Base-by-base conservation (phyloP, 2,329 filamentous ascomycete genomes). In the Sporothrix globosa region DNA sequence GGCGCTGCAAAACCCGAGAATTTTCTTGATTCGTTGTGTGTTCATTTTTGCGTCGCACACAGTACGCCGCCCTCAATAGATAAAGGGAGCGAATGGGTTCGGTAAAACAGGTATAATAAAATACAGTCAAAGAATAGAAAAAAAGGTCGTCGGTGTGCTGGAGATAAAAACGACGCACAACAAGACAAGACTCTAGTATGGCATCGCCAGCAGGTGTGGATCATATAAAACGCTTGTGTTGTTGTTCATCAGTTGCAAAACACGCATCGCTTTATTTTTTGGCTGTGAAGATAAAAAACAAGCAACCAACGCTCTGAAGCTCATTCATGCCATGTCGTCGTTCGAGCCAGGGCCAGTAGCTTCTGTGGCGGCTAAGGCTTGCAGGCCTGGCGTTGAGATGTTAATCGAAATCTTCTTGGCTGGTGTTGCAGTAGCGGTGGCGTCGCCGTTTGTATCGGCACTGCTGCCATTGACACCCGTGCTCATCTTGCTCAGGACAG, bases 401-500 rank as follows among this genome's bases (percentile, higher is more conserved):
- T 73, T 73, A 66, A 74, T 74, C 5, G 70, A 72, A 46, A 74
- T 74, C 56, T 70, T 73, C 46, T 54, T 68, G 13, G 44, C 39
- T 2, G 56, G 58, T 13, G 46, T 14, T 14, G 67, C 24, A 19
- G 13, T 19, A 19, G 34, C 48, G 34, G 24, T 24, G 3, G 19
- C 27, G 46, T 66, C 48, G 19, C 27, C 46, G 14, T 24, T 44
- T 1, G 7, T 46, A 9, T 54, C 44, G 46, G 14, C 48, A 19
- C 30, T 9, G 17, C 41, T 21, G 48, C 65, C 34, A 39, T 53
- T 48, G n/a, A 50, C 53, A 17, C 53, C 21, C 21, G 60, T 69
- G 21, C 46, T 48, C 39, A 56, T 68, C 50, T 46, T 61, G 14
- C 63, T 52, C n/a, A 71, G 66, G 1, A 63, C 39, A 6, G 69